phyloP scores from a whole-genome alignment of 2,329 filamentous ascomycete species.

The Dactylellina parvicollis region DNA sequence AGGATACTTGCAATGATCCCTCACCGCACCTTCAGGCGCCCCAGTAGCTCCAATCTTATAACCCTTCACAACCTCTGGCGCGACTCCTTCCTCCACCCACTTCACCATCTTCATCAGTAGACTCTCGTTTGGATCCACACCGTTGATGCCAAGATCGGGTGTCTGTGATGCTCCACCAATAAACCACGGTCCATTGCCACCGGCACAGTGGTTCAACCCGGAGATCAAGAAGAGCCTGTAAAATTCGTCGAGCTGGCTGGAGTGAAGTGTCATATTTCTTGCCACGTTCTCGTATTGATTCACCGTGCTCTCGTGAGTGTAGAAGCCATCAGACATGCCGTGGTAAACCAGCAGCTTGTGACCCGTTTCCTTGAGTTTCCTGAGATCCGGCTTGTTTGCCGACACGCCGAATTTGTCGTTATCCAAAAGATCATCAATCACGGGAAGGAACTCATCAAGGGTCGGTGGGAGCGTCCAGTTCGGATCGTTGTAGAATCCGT shows the following conservation, averaged over 20 bases:
- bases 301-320: neutral
- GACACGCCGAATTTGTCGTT: slow-evolving; percentile 60
- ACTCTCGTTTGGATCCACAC: slow-evolving; percentile 8
- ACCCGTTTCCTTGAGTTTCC: slow-evolving; percentile 61
- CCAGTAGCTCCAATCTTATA: neutral
- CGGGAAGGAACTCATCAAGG: slow-evolving; percentile 61
- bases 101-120: slow-evolving; percentile 64
- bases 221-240: slow-evolving; percentile 60
- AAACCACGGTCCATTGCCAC: slow-evolving; percentile 57
- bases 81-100: slow-evolving; percentile 65
- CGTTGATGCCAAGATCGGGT: slow-evolving; percentile 1
- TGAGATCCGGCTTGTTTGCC: slow-evolving; percentile 62
- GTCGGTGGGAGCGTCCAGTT: slow-evolving; percentile 61
- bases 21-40: neutral
- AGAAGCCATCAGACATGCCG: slow-evolving; percentile 58
- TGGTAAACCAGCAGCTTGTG: slow-evolving; percentile 66
- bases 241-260: slow-evolving; percentile 58
- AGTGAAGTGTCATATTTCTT: slow-evolving; percentile 25
- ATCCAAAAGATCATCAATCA: slow-evolving; percentile 60
- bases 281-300: slow-evolving; percentile 16
- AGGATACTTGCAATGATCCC: slow-evolving; percentile 33
- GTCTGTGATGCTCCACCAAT: slow-evolving; percentile 29
- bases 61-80: slow-evolving; percentile 59
- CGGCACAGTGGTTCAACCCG: slow-evolving; percentile 60
- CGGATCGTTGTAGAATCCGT: slow-evolving; percentile 63